Percentiles rank a stretch among this genome's conserved stretches.
phyloP scores from a whole-genome alignment of 1,284 basidiomycete species.

The Vanrija sp. region DNA sequence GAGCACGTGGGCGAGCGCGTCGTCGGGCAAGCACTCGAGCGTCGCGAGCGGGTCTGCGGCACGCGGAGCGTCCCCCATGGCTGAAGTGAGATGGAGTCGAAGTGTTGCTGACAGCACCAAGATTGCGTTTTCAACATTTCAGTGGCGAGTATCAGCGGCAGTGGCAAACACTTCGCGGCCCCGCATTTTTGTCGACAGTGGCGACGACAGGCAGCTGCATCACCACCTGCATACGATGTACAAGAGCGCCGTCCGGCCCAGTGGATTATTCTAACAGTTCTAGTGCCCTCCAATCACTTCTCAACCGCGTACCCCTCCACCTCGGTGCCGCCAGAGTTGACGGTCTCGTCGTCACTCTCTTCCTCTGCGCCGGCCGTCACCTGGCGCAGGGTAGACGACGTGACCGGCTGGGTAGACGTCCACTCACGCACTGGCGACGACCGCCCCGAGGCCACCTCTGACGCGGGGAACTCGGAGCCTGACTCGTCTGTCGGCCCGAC shows the following conservation, averaged over 20 bases:
- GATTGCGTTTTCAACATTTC: neutral
- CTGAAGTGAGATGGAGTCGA: neutral
- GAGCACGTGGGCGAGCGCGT: slow-evolving; percentile 32
- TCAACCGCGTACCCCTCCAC: neutral
- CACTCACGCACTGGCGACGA: neutral
- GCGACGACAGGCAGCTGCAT: too few relatives aligned
- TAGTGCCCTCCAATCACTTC: too few relatives aligned
- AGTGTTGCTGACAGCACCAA: neutral
- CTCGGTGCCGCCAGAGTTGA: slow-evolving; percentile 2
- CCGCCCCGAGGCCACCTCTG: neutral
- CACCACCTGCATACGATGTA: too few relatives aligned
- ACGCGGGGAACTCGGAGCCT: neutral
- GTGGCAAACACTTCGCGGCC: too few relatives aligned
- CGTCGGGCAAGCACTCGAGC: slow-evolving; percentile 38
- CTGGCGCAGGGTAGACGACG: too few relatives aligned
- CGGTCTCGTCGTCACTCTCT: neutral
- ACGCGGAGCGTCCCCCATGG: too few relatives aligned
- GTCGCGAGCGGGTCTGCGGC: slow-evolving; percentile 1
- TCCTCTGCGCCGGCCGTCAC: neutral
- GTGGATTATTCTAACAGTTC: too few relatives aligned
- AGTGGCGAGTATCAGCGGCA: too few relatives aligned
- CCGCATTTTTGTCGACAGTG: too few relatives aligned
- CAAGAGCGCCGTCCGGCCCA: too few relatives aligned
- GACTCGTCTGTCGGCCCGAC: neutral
- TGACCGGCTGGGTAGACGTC: too few relatives aligned